Conservation (phyloP, 202 grass and related monocot genomes). For the Schoenoplectus triqueter region DNA sequence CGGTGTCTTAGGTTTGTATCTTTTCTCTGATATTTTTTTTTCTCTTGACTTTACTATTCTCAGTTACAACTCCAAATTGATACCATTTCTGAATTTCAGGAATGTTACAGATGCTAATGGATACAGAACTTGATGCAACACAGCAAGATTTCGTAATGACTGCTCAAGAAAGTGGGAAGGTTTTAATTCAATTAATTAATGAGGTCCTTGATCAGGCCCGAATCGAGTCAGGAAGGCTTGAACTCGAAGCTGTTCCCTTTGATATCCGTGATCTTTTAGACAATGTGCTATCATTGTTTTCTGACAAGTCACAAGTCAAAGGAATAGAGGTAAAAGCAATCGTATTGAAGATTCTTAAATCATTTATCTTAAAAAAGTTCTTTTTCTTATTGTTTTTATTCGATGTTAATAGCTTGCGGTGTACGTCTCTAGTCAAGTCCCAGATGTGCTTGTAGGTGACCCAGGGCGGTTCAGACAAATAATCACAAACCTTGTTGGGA, state of each 20-base stretch:
- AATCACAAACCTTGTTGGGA: conserved; percentile 78
- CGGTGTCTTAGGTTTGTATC: conserved; percentile 73
- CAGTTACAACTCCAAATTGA: conserved; percentile 13
- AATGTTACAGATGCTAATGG: conserved; percentile 84
- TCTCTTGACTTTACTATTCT: conserved; percentile 9
- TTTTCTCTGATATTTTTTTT: conserved; percentile 26
- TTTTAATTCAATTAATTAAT: conserved; percentile 78
- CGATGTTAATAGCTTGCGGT: conserved; percentile 55
- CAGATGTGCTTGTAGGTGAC: conserved; percentile 65
- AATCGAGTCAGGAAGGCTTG: conserved; percentile 80
- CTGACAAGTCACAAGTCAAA: conserved; percentile 76
- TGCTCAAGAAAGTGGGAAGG: conserved; percentile 70
- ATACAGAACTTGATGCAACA: conserved; percentile 79
- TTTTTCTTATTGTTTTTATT: conserved; percentile 29
- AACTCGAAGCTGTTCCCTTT: conserved; percentile 71
- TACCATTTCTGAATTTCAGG: conserved; percentile 40
- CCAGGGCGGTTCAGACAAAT: conserved; percentile 73
- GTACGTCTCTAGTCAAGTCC: conserved; percentile 71
- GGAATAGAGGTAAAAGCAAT: conserved; percentile 60
- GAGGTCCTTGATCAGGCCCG: conserved; percentile 82
- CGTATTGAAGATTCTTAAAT: conserved; percentile 21
- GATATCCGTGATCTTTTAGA: conserved; percentile 74
- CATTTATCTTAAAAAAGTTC: conserved; percentile 27
- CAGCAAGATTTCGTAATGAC: conserved; percentile 78
- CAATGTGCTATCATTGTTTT: conserved; percentile 74